Evolutionary conservation across 2,329 filamentous ascomycete genomes (phyloP), one percentile per base, ranked within the genome.

Genomic region (Paraphaeosphaeria minitans): DNA sequence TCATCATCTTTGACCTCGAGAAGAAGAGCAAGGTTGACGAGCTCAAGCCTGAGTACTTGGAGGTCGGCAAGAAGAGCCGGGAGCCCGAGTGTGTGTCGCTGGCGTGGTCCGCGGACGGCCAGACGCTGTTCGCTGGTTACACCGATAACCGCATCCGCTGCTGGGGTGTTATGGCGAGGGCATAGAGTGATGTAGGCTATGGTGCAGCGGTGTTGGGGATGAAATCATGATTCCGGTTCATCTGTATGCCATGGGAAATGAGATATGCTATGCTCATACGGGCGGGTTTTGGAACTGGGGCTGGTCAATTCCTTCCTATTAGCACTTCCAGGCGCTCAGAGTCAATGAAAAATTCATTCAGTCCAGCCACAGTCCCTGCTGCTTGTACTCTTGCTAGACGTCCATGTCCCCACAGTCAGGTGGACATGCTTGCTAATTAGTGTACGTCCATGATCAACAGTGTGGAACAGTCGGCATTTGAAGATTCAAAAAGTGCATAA

Each of bases 11-110:
- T 85, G 95, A 99, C 80, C 89, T 99, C 74, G 95, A 99, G 92
- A 99, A 99, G 93, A 99, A 99, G 93, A 96, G 90, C 90, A 98
- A 97, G 91, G 94, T 98, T 79, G 94, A 98, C 77, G 95, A 98
- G 89, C 89, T 99, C 82, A 97, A 96, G 90, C 94, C 94, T 73
- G 95, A 99, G 82, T 96, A 95, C 86, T 86, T 93, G 79, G 87
- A 93, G 80, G 90, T 93, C 80, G 92, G 93, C 85, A 97, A 97
- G 92, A 98, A 98, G 92, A 93, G 90, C 89, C 89, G 93, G 80
- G 94, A 97, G 84, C 95, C 95, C 75, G 94, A 98, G 89, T 98
- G 94, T 83, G 89, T 99, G 78, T 92, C 88, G 80, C 87, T 99
- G 84, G 94, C 94, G 80, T 99, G 95, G 95, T 92, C 88, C 80